Base-by-base conservation (phyloP, 2,329 filamentous ascomycete genomes). In the Zymoseptoria tritici region DNA sequence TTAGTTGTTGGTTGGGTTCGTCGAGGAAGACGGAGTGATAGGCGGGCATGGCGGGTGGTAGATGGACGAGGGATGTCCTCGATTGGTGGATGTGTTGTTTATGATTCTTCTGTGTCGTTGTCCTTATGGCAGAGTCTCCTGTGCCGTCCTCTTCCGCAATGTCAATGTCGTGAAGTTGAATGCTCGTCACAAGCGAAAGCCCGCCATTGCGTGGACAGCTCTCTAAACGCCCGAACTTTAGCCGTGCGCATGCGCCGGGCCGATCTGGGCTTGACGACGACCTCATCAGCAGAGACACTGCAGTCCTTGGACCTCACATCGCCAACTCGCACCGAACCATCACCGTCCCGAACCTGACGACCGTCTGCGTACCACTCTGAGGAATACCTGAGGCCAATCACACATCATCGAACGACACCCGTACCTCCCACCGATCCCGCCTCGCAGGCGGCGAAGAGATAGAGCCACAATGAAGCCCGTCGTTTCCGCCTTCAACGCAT, bases 21-120 rank as follows among this genome's bases (percentile, higher is more conserved):
- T 93, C 79, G 76, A 87, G 85, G 85, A 97, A 97, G 83, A 96
- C 89, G 76, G 90, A 96, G 83, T 97, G 95, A 83, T 97, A 97
- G 78, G 93, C 93, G 2, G 71, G 71, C 71, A 73, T 73, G 42
- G 55, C 66, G 62, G 58, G 26, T 51, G 57, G 26, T 56, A 20
- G 49, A 29, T 16, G 6, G 2, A 16, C 13, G 36, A n/a, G 36
- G 8, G 59, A 13, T 49, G n/a, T 21, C n/a, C 57, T 55, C 49
- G 36, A 13, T 50, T 36, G 58, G 49, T 20, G 16, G 46, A 26
- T 50, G 24, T 36, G 24, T 20, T 31, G 54, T 26, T 2, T 46
- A 21, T 21, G 21, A 2, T 31, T 42, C 19, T 51, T 29, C 21
- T 11, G 7, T 46, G 22, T 53, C 11, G 22, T 53, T 21, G 24